A percentile compares a stretch with the other conserved stretches of the same genome.
phyloP scores from a whole-genome alignment of 2,329 filamentous ascomycete genomes.

The Rhytidhysteron rufulum region DNA sequence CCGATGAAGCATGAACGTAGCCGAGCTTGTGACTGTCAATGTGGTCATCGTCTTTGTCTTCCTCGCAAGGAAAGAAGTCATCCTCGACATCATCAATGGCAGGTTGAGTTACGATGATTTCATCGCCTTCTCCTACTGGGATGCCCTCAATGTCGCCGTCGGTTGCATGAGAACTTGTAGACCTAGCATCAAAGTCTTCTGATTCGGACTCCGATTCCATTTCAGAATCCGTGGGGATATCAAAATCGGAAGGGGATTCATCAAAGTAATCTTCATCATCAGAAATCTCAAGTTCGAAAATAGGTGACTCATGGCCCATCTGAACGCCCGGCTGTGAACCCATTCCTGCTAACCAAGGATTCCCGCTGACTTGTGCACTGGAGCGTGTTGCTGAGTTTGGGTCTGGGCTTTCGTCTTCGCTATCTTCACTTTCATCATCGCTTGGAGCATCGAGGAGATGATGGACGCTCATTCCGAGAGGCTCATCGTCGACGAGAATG shows the following conservation, averaged over 20 bases:
- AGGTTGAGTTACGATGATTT: constrained; percentile 83
- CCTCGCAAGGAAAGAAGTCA: constrained; percentile 73
- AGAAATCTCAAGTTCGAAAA: constrained; percentile 48
- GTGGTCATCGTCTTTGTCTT: constrained; percentile 74
- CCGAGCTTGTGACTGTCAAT: constrained; percentile 77
- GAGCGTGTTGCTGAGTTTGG: constrained; percentile 38
- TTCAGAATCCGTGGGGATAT: constrained; percentile 60
- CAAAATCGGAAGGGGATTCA: constrained; percentile 50
- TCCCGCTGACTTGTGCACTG: constrained; percentile 32
- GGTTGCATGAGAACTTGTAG: constrained; percentile 25
- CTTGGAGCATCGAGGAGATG: constrained; percentile 79
- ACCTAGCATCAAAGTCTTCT: constrained; percentile 12
- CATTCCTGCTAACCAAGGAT: constrained; percentile 35
- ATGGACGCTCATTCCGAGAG: constrained; percentile 93
- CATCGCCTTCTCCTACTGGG: constrained; percentile 68
- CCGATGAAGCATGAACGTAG: constrained; percentile 83
- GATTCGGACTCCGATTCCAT: constrained; percentile 14
- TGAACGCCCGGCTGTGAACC: constrained; percentile 32
- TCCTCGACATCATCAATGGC: constrained; percentile 82
- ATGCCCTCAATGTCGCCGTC: constrained; percentile 73
- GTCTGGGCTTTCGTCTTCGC: constrained; percentile 31
- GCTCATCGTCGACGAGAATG: constrained; percentile 76
- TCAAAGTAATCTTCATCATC: constrained; percentile 51
- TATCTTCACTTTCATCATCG: constrained; percentile 49
- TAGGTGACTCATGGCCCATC: constrained; percentile 20